Base-by-base conservation (phyloP, 148 eudicot genomes). In the Chenopodium album region DNA sequence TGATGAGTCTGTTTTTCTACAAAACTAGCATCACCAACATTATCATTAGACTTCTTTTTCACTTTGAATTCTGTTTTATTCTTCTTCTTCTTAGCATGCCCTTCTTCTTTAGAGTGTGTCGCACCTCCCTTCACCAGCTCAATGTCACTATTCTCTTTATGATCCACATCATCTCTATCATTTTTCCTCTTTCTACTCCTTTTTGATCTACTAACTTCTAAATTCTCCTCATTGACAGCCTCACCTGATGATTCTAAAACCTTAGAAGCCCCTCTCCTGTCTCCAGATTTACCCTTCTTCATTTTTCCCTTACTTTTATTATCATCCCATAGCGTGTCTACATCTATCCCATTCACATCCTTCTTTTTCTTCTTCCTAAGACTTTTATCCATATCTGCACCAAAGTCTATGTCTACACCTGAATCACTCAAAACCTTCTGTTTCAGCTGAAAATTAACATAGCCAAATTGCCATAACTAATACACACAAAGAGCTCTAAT, bases 291-390 rank as follows among this genome's bases (percentile, higher is more conserved):
- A 50, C 34, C 48, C 74, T 78, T 20, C 48, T 23, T 17, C 48
- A 52, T 70, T 71, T 76, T 75, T 31, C 46, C 46, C 66, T 76
- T 76, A 64, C 65, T 76, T 4, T 16, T 32, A 28, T 75, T 41
- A 46, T 28, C 34, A 62, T 32, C 74, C 44, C 54, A 54, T n/a
- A 23, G 29, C 6, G 10, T 67, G 3, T 44, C 50, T 31, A 62
- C 78, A 60, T 63, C 78, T 46, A n/a, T 4, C 23, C 52, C 31
- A 44, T 47, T 76, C 23, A n/a, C 44, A 72, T 59, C 65, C 79
- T 79, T 20, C 48, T 34, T 17, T 65, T 56, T 70, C 77, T 76
- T 75, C 66, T 80, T 76, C 22, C 31, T 47, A 46, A 65, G n/a
- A 64, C 65, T 76, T 4, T 16, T 32, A 41, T 75, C 70, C 2